phyloP scores from a whole-genome alignment of 495 filamentous ascomycete species.

The Trichoderma orchidacearum region DNA sequence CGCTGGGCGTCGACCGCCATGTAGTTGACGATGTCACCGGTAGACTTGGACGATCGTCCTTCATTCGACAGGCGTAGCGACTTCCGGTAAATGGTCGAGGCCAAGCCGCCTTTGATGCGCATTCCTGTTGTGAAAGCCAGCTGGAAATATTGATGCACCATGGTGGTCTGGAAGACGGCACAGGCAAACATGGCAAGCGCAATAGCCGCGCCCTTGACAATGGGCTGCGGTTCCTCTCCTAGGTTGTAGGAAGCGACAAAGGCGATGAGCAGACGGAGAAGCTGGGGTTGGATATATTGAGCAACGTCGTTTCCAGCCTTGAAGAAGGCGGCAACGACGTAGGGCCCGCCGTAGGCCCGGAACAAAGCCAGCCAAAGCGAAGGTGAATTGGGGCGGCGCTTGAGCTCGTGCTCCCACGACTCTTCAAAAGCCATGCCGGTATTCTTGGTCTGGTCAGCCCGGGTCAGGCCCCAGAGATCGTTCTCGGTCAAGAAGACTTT shows the following conservation, averaged over 20 bases:
- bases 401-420: slow-evolving; percentile 67
- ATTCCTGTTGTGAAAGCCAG: slow-evolving; percentile 89
- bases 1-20: slow-evolving; percentile 97
- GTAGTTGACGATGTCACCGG: slow-evolving; percentile 96
- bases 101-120: slow-evolving; percentile 83
- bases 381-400: slow-evolving; percentile 47
- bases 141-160: slow-evolving; percentile 89
- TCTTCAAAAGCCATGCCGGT: slow-evolving; percentile 55
- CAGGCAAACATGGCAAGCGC: slow-evolving; percentile 85
- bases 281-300: slow-evolving; percentile 82
- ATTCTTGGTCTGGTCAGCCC: slow-evolving; percentile 57
- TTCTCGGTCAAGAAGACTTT: slow-evolving; percentile 86
- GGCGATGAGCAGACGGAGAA: slow-evolving; percentile 69
- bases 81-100: slow-evolving; percentile 85
- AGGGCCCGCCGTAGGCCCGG: slow-evolving; percentile 71
- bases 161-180: slow-evolving; percentile 65
- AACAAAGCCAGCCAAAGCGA: slow-evolving; percentile 91
- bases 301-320: slow-evolving; percentile 75
- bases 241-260: slow-evolving; percentile 71
- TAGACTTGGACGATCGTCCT: slow-evolving; percentile 78
- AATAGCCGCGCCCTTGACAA: slow-evolving; percentile 75
- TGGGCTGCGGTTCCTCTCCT: slow-evolving; percentile 50
- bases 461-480: slow-evolving; percentile 87
- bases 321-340: slow-evolving; percentile 64
- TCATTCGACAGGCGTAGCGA: slow-evolving; percentile 84